Base-by-base conservation (phyloP, 352 stramenopile genomes). In the Phytophthora megakarya region DNA sequence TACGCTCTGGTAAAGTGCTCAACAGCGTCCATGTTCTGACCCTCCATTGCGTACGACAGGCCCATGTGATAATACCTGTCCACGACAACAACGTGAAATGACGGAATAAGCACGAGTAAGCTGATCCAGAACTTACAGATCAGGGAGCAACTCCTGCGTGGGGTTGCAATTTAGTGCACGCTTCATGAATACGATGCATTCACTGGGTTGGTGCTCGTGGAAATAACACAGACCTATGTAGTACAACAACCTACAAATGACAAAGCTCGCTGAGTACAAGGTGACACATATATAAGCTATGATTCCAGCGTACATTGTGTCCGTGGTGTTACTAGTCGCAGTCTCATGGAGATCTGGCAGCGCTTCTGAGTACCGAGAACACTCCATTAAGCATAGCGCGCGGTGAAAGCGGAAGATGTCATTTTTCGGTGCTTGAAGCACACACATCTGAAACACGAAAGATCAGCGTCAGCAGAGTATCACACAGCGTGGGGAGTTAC, bases 61-160 rank as follows among this genome's bases (percentile, higher is more conserved):
- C 85, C 85, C 37, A 91, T 77, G 48, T 76, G 76, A 64, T 93
- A 95, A 54, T 89, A 75, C n/a, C 81, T 94, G 43, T 23, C n/a
- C 46, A 58, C 25, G 39, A 16, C 44, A 43, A 61, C 32, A 3
- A 18, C 18, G 18, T 57, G 28, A 46, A 32, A 32, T 13, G 12
- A 9, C 11, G 13, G 42, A 4, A 12, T 3, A 23, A 18, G 15
- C 30, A 32, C 44, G 21, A 11, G 22, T 43, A 46, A 57, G 21
- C 18, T n/a, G n/a, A n/a, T 44, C 55, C 25, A 1, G 18, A 10
- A 77, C 73, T 43, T 78, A 95, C 84, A 93, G 32, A 28, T 94
- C 80, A 2, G 80, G 52, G 7, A 92, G 65, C 12, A 88, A 53
- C 1, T 75, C 53, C 9, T 49, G 37, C 0, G 67, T 10, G 5